Conservation (phyloP, 202 grass and related monocot species). For the Setaria italica region DNA sequence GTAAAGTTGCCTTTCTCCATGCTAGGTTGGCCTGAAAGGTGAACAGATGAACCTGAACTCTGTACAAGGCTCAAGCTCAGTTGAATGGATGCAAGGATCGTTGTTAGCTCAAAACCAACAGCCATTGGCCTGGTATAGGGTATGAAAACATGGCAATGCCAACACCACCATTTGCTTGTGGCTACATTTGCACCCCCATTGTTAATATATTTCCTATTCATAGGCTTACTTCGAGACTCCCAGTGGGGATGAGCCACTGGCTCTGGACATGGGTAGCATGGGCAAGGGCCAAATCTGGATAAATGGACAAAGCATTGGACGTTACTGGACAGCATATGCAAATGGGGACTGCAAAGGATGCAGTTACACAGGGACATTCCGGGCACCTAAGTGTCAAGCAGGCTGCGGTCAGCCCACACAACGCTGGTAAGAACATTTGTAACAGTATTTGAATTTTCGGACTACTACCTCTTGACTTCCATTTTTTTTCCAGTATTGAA, state of each 20-base stretch:
- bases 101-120: conserved; percentile 74
- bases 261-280: conserved; percentile 98
- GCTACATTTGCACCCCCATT: neutral
- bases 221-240: conserved; percentile 91
- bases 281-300: conserved; percentile 97
- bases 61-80: conserved; percentile 74
- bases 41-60: conserved; percentile 98
- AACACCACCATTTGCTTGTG: conserved; percentile 3
- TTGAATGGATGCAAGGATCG: conserved; percentile 96
- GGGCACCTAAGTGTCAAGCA: conserved; percentile 76
- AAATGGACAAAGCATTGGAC: conserved; percentile 95
- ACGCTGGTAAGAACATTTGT: conserved; percentile 68
- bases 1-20: conserved; percentile 32
- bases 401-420: conserved; percentile 88
- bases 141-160: conserved; percentile 41
- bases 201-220: conserved; percentile 34
- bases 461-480: neutral
- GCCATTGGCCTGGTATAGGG: conserved; percentile 91
- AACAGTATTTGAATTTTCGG: neutral
- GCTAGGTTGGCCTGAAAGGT: conserved; percentile 91
- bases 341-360: conserved; percentile 70
- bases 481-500: conserved; percentile 2
- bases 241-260: conserved; percentile 83
- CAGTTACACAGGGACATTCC: conserved; percentile 74
- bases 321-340: conserved; percentile 81